Conservation (phyloP, 495 filamentous ascomycete genomes). For the Rhizodiscina lignyota region DNA sequence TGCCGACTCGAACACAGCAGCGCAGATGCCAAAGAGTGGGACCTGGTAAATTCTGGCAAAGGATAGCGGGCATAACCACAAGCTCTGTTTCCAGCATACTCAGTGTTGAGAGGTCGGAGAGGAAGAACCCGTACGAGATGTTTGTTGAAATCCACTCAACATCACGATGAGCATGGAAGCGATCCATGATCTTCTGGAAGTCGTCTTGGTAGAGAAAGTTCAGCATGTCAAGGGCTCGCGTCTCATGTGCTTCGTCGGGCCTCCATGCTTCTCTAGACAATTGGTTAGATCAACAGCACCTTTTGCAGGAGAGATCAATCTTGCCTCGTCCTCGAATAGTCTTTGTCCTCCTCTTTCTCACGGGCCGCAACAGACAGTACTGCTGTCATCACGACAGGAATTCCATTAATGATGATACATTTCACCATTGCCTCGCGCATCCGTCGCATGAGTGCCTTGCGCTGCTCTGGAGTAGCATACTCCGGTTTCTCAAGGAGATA, state of each 20-base stretch:
- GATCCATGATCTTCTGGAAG: neutral
- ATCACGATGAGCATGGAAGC: neutral
- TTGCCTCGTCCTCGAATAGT: slow-evolving; percentile 21
- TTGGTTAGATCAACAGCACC: neutral
- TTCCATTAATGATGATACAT: slow-evolving; percentile 14
- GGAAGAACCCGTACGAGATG: slow-evolving; percentile 22
- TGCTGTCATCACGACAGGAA: slow-evolving; percentile 18
- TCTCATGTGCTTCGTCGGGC: slow-evolving; percentile 14
- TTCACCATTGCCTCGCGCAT: slow-evolving; percentile 21
- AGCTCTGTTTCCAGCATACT: slow-evolving; percentile 21
- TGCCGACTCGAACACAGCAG: slow-evolving; percentile 15
- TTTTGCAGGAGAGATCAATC: neutral
- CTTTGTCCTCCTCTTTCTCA: slow-evolving; percentile 17
- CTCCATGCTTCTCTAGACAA: slow-evolving; percentile 19
- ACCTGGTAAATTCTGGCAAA: slow-evolving; percentile 19
- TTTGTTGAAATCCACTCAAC: slow-evolving; percentile 17
- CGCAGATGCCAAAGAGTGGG: slow-evolving; percentile 21
- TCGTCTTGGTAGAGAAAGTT: neutral
- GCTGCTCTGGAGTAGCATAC: slow-evolving; percentile 13
- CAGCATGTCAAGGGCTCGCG: neutral
- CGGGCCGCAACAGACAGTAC: slow-evolving; percentile 17
- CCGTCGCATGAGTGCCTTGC: slow-evolving; percentile 17
- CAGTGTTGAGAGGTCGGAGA: slow-evolving; percentile 20
- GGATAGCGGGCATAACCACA: slow-evolving; percentile 18
- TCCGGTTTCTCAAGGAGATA: slow-evolving; percentile 15